Base-by-base conservation (phyloP, 345 rosid species). In the Pistacia vera region DNA sequence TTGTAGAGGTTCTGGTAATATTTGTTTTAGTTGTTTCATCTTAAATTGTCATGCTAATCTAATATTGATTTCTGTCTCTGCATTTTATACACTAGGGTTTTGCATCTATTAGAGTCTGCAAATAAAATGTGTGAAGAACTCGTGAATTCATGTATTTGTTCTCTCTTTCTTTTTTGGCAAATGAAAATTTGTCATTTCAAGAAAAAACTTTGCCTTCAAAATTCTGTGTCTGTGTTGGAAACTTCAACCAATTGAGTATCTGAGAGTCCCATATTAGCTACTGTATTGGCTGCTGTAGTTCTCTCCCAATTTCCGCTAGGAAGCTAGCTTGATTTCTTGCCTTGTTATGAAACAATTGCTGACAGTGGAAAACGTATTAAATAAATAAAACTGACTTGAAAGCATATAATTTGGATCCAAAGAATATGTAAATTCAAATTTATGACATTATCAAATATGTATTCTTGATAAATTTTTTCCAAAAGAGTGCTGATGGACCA, bases 381-480 rank as follows among this genome's bases (percentile, higher is more conserved):
- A 54, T 6, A 73, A 12, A 35, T 41, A 22, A 3, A 55, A 70
- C 11, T 11, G 63, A 36, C 57, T 11, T 51, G 33, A 2, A 30
- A 63, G 70, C 60, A 38, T 57, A 33, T 13, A 25, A 30, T 79
- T 75, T 73, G 16, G 18, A 48, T 60, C 71, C 17, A 52, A 63
- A 52, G 25, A 17, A 51, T 77, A 25, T 66, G 66, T 41, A 55
- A 56, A 20, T 30, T 67, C 71, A 38, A 35, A 65, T 5, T 20
- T 77, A 17, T 72, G 71, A 38, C 17, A 9, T 72, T 25, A 54
- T 69, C 17, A 60, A 57, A 28, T 71, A 18, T 70, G 63, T 66
- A 58, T 65, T 22, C 25, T 54, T 8, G 65, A 46, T 70, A 38
- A 4, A 6, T 41, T 41, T 41, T 41, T 41, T 41, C 46, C 8